These are phyloP conservation scores for Xylariomycetidae sp. DNA, from an alignment of 2,329 filamentous ascomycete genomes.

Conservation along the genomic window DNA sequence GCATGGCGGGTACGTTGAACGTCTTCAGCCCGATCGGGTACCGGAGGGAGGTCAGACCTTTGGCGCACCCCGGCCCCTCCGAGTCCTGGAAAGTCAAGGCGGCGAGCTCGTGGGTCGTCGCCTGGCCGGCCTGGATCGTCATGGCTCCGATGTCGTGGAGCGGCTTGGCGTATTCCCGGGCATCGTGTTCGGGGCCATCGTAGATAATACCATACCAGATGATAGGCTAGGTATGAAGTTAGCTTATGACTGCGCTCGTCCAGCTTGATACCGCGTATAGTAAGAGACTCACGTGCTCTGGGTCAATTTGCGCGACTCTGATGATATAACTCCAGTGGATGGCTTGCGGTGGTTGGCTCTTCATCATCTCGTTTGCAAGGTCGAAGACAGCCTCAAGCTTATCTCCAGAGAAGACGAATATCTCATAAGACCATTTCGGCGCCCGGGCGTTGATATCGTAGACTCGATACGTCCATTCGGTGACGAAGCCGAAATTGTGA, in stretches of 20 bases:
- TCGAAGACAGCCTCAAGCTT: constrained; percentile 14
- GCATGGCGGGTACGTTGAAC: constrained; percentile 9
- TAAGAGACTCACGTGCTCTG: constrained; percentile 10
- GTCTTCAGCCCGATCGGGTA: constrained; percentile 15
- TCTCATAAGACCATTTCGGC: constrained; percentile 14
- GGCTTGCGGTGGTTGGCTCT: constrained; percentile 11
- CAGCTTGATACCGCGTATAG: not conserved
- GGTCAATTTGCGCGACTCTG: constrained; percentile 9
- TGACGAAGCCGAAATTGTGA: constrained; percentile 17
- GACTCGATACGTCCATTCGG: constrained; percentile 12
- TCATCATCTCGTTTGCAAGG: constrained; percentile 7
- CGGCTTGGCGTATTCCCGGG: constrained; percentile 12
- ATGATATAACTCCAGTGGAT: constrained; percentile 15
- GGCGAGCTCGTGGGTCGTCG: constrained; percentile 12
- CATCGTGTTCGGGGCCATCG: constrained; percentile 8
- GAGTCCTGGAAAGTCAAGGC: constrained; percentile 9
- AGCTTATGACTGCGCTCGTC: not conserved
- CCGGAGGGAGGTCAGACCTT: constrained; percentile 13
- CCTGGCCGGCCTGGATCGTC: constrained; percentile 9
- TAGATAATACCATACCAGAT: constrained; percentile 19
- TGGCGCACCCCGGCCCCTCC: constrained; percentile 12
- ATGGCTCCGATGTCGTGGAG: constrained; percentile 11
- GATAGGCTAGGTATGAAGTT: constrained; percentile 10
- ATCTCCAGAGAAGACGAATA: constrained; percentile 15
- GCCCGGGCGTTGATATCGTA: constrained; percentile 6